A percentile compares a stretch with the other conserved stretches of the same genome.
phyloP scores from a whole-genome alignment of 768 basidiomycete species.

The Porpolomopsis calyptriformis region DNA sequence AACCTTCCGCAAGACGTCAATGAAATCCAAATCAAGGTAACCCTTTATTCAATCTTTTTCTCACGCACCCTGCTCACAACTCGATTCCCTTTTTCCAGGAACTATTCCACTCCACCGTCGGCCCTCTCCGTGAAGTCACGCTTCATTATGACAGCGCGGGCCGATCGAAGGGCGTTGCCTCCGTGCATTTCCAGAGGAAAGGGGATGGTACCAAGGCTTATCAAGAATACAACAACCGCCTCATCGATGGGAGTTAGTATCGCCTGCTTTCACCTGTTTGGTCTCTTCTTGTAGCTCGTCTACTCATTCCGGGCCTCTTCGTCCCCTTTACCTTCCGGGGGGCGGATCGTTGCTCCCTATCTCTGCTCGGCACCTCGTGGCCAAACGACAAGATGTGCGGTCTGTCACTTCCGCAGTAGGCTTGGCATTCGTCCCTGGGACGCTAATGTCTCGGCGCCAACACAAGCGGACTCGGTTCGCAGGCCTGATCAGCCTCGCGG shows the following conservation, averaged over 20 bases:
- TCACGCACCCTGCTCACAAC: background rate
- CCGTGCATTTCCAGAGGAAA: slow-evolving; percentile 73
- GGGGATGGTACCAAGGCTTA: slow-evolving; percentile 91
- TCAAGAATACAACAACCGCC: slow-evolving; percentile 91
- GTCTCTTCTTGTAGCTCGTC: slow-evolving; percentile 22
- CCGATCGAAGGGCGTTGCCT: slow-evolving; percentile 83
- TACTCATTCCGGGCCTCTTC: slow-evolving; percentile 3
- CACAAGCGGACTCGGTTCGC: slow-evolving; percentile 10
- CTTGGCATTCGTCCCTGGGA: too few relatives aligned
- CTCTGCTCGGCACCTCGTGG: slow-evolving; percentile 5
- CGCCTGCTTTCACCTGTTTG: slow-evolving; percentile 40
- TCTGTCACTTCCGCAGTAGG: background rate
- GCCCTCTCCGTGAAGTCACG: slow-evolving; percentile 72
- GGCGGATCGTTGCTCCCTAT: slow-evolving; percentile 16
- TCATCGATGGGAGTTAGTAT: slow-evolving; percentile 99
- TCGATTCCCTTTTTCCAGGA: slow-evolving; percentile 45
- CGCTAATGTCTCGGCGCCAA: background rate
- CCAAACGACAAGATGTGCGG: background rate
- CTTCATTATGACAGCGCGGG: slow-evolving; percentile 80
- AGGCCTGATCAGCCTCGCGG: slow-evolving; percentile 35
- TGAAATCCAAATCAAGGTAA: slow-evolving; percentile 84
- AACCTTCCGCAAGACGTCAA: slow-evolving; percentile 91
- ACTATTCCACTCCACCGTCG: slow-evolving; percentile 84
- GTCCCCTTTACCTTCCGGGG: slow-evolving; percentile 2
- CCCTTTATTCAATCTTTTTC: slow-evolving; percentile 15